phyloP scores from a whole-genome alignment of 1,139 yeast genomes.

The Saccharomyces hybrid region DNA sequence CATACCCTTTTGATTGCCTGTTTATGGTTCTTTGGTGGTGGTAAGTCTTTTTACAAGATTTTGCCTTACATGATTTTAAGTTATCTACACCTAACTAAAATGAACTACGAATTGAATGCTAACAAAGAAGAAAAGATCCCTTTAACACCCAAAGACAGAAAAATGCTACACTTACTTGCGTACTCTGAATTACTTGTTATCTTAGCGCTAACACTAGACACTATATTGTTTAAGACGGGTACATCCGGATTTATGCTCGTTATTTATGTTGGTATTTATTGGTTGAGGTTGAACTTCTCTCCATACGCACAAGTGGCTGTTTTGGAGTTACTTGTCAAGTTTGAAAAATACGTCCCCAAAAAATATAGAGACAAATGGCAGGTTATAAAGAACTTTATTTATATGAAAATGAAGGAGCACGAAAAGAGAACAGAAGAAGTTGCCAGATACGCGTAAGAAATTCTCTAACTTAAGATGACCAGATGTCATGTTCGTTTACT shows the following conservation, averaged over 20 bases:
- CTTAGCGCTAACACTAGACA: conserved; percentile 48
- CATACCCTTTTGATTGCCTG: conserved; percentile 50
- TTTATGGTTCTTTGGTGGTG: conserved; percentile 57
- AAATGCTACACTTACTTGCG: conserved; percentile 46
- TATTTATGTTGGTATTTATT: conserved; percentile 51
- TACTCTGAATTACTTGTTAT: conserved; percentile 54
- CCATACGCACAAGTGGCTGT: conserved; percentile 34
- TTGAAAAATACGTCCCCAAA: conserved; percentile 32
- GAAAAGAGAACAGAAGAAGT: conserved; percentile 21
- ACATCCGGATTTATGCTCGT: conserved; percentile 62
- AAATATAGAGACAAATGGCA: conserved; percentile 31
- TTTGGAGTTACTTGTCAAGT: conserved; percentile 22
- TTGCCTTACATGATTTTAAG: conserved; percentile 54
- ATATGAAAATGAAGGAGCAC: conserved; percentile 20
- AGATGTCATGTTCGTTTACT: background rate
- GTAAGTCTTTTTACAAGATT: conserved; percentile 54
- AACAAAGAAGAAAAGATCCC: conserved; percentile 38
- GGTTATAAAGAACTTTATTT: conserved; percentile 28
- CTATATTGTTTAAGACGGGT: conserved; percentile 53
- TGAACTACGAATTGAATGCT: conserved; percentile 29
- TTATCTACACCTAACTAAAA: conserved; percentile 41
- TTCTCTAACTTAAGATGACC: background rate
- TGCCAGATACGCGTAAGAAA: background rate
- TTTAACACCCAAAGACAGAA: conserved; percentile 23
- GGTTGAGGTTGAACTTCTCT: conserved; percentile 52